These are phyloP conservation scores for Xylaria sp. DNA, from an alignment of 2,329 filamentous ascomycete species.

Conservation along the genomic window DNA sequence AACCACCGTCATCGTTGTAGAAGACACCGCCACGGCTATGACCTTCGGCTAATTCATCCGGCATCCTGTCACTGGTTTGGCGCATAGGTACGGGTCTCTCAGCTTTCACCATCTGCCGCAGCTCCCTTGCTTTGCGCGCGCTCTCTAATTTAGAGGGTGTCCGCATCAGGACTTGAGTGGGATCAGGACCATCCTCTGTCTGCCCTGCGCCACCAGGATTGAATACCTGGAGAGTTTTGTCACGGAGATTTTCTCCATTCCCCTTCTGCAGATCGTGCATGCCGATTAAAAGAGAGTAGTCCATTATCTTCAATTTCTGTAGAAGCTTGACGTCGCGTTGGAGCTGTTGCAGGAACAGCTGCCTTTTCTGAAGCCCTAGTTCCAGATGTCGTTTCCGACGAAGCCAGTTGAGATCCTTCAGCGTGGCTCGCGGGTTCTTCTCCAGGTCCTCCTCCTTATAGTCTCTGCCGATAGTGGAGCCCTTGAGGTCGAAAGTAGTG, in stretches of 20 bases:
- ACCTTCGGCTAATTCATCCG: slow-evolving; percentile 83
- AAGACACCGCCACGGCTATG: slow-evolving; percentile 76
- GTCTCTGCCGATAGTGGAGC: slow-evolving; percentile 92
- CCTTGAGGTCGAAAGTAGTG: slow-evolving; percentile 95
- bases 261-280: slow-evolving; percentile 91
- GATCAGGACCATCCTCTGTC: slow-evolving; percentile 67
- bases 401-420: slow-evolving; percentile 98
- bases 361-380: slow-evolving; percentile 88
- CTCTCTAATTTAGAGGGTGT: slow-evolving; percentile 95
- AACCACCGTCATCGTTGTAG: slow-evolving; percentile 96
- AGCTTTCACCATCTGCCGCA: slow-evolving; percentile 90
- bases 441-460: slow-evolving; percentile 88
- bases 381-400: slow-evolving; percentile 86
- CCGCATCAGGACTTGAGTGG: slow-evolving; percentile 76
- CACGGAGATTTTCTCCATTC: slow-evolving; percentile 92
- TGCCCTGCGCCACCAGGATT: slow-evolving; percentile 80
- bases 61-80: slow-evolving; percentile 84
- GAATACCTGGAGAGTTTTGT: slow-evolving; percentile 92
- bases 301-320: slow-evolving; percentile 95
- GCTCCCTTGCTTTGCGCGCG: slow-evolving; percentile 87
- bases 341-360: slow-evolving; percentile 88
- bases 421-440: slow-evolving; percentile 88
- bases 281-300: slow-evolving; percentile 94
- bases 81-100: slow-evolving; percentile 95
- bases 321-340: slow-evolving; percentile 86